Evolutionary conservation across 23 red algal species (phyloP).

Genomic region (Rhodosorus marinus): DNA sequence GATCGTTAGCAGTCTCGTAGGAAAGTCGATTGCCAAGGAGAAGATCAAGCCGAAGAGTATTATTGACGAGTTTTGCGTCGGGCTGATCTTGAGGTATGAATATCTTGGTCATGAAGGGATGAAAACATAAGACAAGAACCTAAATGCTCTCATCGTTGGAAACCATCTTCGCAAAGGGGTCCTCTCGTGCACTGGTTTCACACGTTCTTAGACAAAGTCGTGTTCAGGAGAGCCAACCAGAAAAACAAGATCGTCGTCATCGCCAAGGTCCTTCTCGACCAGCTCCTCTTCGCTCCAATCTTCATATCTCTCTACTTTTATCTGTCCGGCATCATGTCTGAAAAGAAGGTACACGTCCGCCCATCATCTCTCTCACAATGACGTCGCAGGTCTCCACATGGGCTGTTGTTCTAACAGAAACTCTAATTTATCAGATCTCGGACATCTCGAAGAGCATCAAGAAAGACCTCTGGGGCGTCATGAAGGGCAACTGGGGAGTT

Average conservation of each 20-base stretch:
- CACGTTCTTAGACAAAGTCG: conserved; percentile 47
- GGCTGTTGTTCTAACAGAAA: no score
- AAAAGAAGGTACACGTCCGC: conserved; percentile 3
- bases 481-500: conserved; percentile 66
- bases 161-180: no score
- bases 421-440: no score
- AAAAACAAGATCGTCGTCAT: conserved; percentile 12
- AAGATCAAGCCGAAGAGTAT: conserved; percentile 12
- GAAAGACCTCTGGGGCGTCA: conserved; percentile 30
- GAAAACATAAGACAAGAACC: no score
- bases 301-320: conserved; percentile 76
- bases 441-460: conserved; percentile 14
- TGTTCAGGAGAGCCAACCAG: conserved; percentile 22
- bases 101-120: no score
- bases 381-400: no score
- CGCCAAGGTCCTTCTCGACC: conserved; percentile 68
- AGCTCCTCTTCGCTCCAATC: conserved; percentile 70
- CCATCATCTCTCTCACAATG: no score
- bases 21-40: conserved; percentile 15
- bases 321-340: conserved; percentile 20
- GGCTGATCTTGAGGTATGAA: conserved; percentile 3
- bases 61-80: conserved; percentile 72
- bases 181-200: conserved; percentile 78
- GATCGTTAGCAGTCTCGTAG: conserved; percentile 22
- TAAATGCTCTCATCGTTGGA: no score